These are phyloP conservation scores for Scenedesmus sp. DNA, from an alignment of 163 green algal genomes.

Conservation along the genomic window DNA sequence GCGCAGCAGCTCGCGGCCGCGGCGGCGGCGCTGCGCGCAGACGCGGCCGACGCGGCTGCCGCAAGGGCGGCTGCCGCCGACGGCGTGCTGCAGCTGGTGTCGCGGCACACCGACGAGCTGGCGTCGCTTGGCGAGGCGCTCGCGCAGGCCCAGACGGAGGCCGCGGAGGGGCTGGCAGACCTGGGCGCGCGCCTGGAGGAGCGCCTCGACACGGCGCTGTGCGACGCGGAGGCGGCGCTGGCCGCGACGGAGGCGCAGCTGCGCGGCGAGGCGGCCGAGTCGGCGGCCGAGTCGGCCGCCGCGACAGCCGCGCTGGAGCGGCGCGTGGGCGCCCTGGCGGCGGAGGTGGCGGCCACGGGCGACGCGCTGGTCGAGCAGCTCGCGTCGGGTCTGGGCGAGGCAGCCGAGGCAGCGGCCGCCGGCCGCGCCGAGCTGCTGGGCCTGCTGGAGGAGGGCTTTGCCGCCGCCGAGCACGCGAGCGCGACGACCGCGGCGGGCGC, in stretches of 20 bases:
- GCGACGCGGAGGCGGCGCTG: too few relatives aligned
- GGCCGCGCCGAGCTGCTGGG: conserved; percentile 7
- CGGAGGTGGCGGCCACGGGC: not conserved
- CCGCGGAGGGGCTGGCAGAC: too few relatives aligned
- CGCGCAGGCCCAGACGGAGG: too few relatives aligned
- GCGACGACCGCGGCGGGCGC: not conserved
- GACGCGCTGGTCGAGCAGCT: conserved; percentile 10
- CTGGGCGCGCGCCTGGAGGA: not conserved
- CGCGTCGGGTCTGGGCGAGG: not conserved
- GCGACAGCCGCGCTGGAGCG: too few relatives aligned
- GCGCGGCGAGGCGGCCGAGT: too few relatives aligned
- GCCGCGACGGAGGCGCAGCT: not conserved
- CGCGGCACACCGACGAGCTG: not conserved
- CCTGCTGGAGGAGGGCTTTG: not conserved
- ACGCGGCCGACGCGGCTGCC: not conserved
- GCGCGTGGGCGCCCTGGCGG: too few relatives aligned
- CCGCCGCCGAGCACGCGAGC: conserved; percentile 1
- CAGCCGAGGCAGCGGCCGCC: not conserved
- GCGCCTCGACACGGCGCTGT: not conserved
- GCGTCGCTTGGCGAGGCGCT: too few relatives aligned
- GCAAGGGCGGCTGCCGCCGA: not conserved
- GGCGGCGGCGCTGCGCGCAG: not conserved
- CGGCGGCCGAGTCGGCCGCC: too few relatives aligned
- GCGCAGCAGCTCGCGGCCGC: conserved; percentile 23
- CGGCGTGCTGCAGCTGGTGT: not conserved